Evolutionary conservation across 176 grass and related monocot species (phyloP), one percentile per base, ranked within the genome.

Genomic region (Cenchrus americanus): DNA sequence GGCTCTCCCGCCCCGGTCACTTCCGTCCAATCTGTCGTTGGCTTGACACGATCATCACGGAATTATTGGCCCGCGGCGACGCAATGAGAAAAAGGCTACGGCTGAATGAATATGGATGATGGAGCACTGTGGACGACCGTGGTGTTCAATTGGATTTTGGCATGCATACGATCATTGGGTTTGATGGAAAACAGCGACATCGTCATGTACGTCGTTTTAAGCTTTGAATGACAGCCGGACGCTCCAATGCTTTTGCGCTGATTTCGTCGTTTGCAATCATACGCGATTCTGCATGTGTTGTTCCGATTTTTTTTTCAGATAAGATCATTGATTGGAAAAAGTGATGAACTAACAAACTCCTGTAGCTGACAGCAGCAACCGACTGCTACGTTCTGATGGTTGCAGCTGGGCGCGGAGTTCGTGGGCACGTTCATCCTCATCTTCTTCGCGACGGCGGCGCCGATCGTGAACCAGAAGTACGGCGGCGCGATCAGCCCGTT

Each of bases 381-480:
- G 23, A 3, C 34, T 4, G 34, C 3, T 37, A 37, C 34, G 34
- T 37, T 37, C 4, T 37, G 34, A 37, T 37, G 12, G 0, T 8
- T 41, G 85, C 88, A 98, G 96, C 89, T 98, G 0, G 96, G 93
- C 48, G 96, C 96, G 0, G 96, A 98, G 87, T 98, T 98, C 70
- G 93, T 98, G 63, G 96, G 96, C 43, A 98, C 93, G 46, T 98
- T 98, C 85, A 95, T 98, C 68, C 96, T 98, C 30, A 98, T 98
- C 82, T 98, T 98, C 85, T 92, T 92, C 82, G 96, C 96, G 61
- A 98, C 96, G 55, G 96, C 96, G n/a, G 96, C 93, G 10, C 96
- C 96, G 26, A 98, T 98, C 81, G 96, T 98, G 71, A 98, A 98
- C 87, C 93, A 98, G 76, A 98, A 98, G 85, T 95, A 98, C 91